Percentiles rank a stretch among this genome's conserved stretches.
These are phyloP conservation scores for Prunus mume DNA, from an alignment of 306 rosid species.

Conservation along the genomic window DNA sequence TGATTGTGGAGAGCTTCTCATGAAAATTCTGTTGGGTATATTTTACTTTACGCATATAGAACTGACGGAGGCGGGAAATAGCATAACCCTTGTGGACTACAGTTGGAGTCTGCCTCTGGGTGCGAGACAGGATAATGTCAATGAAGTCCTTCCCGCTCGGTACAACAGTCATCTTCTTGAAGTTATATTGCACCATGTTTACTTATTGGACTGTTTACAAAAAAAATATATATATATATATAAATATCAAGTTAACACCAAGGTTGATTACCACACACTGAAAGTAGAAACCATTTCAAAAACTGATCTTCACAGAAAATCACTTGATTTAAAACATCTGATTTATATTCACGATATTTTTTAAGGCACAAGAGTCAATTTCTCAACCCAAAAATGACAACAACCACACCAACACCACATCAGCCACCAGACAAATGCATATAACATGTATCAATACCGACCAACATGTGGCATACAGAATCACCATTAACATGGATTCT, in stretches of 20 bases:
- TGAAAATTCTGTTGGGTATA: constrained; percentile 69
- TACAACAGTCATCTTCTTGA: constrained; percentile 84
- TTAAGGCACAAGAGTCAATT: background rate
- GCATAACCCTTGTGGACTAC: constrained; percentile 91
- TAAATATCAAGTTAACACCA: background rate
- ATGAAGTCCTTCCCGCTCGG: constrained; percentile 82
- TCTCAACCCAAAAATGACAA: background rate
- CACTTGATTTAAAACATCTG: background rate
- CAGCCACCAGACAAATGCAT: background rate
- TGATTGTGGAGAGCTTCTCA: constrained; percentile 71
- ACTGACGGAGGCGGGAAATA: constrained; percentile 69
- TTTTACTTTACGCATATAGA: constrained; percentile 89
- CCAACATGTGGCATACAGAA: background rate
- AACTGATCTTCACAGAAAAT: background rate
- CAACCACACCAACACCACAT: background rate
- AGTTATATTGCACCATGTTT: constrained; percentile 81
- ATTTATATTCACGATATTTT: background rate
- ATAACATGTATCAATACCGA: background rate
- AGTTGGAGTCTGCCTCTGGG: constrained; percentile 83
- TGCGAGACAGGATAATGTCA: constrained; percentile 81
- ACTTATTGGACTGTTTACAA: background rate
- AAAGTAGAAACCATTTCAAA: background rate
- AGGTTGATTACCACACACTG: background rate
- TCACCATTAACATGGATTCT: background rate
- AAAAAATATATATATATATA: background rate